Evolutionary conservation across 345 rosid species (phyloP), one percentile per base, ranked within the genome.

Genomic region (Moricandia arvensis): DNA sequence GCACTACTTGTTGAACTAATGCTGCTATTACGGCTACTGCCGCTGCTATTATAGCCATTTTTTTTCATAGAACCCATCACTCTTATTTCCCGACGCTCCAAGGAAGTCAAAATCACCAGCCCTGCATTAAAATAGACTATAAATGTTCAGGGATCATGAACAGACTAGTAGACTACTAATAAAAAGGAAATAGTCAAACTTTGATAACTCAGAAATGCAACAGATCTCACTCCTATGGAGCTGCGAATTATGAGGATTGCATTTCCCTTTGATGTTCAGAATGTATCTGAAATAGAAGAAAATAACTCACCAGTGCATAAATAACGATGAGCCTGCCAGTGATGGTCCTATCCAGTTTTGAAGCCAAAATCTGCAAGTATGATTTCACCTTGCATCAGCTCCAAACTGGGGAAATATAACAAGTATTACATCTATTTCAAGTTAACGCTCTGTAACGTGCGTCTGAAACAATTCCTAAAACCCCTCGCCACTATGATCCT

Each of bases 281-380:
- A 72, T 66, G 68, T 21, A 59, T 30, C 66, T 21, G 24, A 35
- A 10, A 66, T 18, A 61, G 64, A 47, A 58, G 69, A 61, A 35
- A 33, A 65, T 54, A 18, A 78, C 89, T 83, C 75, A 95, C 99
- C 98, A 93, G 80, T 90, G 96, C 93, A 84, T 90, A 75, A 83
- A 88, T 76, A 90, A 86, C 18, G 98, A 87, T 72, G 98, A 88
- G 75, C 89, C 98, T 69, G 86, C 80, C 79, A 89, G 80, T 45
- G 99, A 95, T 16, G 97, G 97, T 75, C 99, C 99, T 71, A 87
- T 87, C 99, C 99, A 95, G 75, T 95, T 89, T 81, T 95, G 99
- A 74, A 95, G 86, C 99, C 99, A 95, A 82, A 95, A 93, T 76
- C 99, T 95, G 97, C 86, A 79, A 73, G 67, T 76, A 79, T 51